A percentile compares a stretch with the other conserved stretches of the same genome.
These are phyloP conservation scores for Colletotrichum lindemuthianum DNA, from an alignment of 2,329 filamentous ascomycete genomes.

Conservation along the genomic window DNA sequence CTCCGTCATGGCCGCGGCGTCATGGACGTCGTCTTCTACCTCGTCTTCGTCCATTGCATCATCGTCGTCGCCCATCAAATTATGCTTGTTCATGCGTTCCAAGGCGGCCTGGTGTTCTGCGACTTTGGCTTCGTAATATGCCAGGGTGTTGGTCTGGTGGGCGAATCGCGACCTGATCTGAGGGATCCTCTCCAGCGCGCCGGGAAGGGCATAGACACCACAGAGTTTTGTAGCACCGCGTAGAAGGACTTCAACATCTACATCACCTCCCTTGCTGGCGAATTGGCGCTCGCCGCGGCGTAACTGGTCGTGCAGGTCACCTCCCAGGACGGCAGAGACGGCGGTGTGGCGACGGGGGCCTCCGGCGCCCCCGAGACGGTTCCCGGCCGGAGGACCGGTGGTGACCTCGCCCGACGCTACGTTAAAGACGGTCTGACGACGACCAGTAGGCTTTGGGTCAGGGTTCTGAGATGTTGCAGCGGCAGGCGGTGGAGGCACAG, in stretches of 20 bases:
- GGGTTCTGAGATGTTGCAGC: slow-evolving; percentile 51
- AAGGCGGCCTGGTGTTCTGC: slow-evolving; percentile 79
- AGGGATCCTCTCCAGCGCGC: slow-evolving; percentile 80
- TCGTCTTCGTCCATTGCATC: slow-evolving; percentile 62
- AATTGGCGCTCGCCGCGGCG: slow-evolving; percentile 61
- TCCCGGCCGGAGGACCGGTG: slow-evolving; percentile 53
- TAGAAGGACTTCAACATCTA: slow-evolving; percentile 88
- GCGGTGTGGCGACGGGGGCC: slow-evolving; percentile 79
- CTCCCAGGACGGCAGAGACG: slow-evolving; percentile 88
- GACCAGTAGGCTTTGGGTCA: slow-evolving; percentile 54
- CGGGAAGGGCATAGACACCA: slow-evolving; percentile 84
- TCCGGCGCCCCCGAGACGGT: slow-evolving; percentile 38
- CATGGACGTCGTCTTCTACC: slow-evolving; percentile 46
- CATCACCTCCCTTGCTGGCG: slow-evolving; percentile 68
- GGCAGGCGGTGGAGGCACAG: slow-evolving; percentile 77
- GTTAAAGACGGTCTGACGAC: slow-evolving; percentile 74
- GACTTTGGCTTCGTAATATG: slow-evolving; percentile 83
- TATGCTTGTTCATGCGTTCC: slow-evolving; percentile 75
- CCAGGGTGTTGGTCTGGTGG: slow-evolving; percentile 77
- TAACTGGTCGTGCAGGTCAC: slow-evolving; percentile 86
- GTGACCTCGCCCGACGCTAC: slow-evolving; percentile 71
- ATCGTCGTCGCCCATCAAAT: slow-evolving; percentile 64
- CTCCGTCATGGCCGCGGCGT: slow-evolving; percentile 65
- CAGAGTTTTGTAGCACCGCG: slow-evolving; percentile 91
- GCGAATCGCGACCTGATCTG: slow-evolving; percentile 76